Conservation (phyloP, 2,329 filamentous ascomycete species). For the Elsinoe necatrix region DNA sequence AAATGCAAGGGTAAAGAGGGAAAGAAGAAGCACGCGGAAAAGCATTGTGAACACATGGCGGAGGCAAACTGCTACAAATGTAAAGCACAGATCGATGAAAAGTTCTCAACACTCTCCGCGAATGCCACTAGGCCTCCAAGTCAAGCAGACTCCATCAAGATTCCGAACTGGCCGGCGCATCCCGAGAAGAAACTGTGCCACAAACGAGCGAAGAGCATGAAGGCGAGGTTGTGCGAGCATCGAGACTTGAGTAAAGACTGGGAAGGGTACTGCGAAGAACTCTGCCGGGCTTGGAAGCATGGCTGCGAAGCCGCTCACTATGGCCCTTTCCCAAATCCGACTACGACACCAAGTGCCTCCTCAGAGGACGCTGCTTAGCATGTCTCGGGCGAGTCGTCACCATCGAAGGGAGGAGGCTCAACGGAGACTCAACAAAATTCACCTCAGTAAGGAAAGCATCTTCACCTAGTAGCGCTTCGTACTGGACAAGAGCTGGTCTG, state of each 20-base stretch:
- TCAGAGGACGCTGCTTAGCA: no score
- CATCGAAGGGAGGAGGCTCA: no score
- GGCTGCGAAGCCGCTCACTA: background rate
- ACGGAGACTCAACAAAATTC: no score
- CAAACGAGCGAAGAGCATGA: no score
- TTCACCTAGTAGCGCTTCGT: no score
- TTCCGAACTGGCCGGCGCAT: background rate
- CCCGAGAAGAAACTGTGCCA: background rate
- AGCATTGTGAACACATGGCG: background rate
- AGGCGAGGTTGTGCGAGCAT: background rate
- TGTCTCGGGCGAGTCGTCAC: no score
- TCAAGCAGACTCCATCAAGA: background rate
- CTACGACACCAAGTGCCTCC: no score
- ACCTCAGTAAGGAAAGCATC: no score
- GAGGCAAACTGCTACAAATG: background rate
- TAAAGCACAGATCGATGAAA: background rate
- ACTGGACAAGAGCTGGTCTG: no score
- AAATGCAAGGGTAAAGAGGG: background rate
- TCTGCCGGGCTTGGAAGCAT: background rate
- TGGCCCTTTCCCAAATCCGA: background rate
- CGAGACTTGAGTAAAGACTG: background rate
- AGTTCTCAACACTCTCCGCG: background rate
- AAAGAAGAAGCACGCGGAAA: background rate
- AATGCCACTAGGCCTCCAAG: background rate
- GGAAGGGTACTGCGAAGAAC: background rate